A percentile compares a stretch with the other conserved stretches of the same genome.
These are phyloP conservation scores for Plectosphaerella sp. DNA, from an alignment of 2,329 filamentous ascomycete species.

Conservation along the genomic window DNA sequence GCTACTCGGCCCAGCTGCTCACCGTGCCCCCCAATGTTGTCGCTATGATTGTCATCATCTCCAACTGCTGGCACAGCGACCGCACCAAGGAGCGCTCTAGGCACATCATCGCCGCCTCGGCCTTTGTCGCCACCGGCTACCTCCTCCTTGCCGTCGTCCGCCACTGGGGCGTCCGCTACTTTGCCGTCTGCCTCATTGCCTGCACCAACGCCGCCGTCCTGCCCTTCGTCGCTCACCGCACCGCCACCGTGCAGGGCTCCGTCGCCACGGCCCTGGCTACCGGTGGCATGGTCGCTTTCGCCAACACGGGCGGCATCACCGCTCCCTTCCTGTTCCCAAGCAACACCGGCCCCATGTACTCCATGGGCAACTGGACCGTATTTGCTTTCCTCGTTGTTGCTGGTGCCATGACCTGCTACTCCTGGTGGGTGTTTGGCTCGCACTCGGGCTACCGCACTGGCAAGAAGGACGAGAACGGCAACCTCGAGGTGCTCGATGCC, in stretches of 20 bases:
- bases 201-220: constrained; percentile 26
- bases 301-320: constrained; percentile 27
- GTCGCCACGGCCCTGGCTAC: constrained; percentile 26
- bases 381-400: constrained; percentile 22
- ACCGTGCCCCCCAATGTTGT: constrained; percentile 31
- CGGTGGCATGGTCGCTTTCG: constrained; percentile 27
- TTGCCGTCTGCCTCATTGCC: constrained; percentile 25
- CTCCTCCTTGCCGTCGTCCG: constrained; percentile 22
- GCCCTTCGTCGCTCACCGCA: constrained; percentile 26
- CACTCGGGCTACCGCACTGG: constrained; percentile 25
- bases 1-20: constrained; percentile 26
- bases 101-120: constrained; percentile 21
- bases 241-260: constrained; percentile 25
- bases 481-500: constrained; percentile 17
- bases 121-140: constrained; percentile 22
- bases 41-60: constrained; percentile 26
- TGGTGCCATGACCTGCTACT: constrained; percentile 18
- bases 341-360: constrained; percentile 23
- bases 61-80: constrained; percentile 25
- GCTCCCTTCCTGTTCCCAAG: constrained; percentile 27
- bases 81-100: constrained; percentile 24
- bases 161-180: constrained; percentile 23
- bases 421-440: constrained; percentile 25
- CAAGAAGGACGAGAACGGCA: constrained; percentile 11
- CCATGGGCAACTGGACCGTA: constrained; percentile 28